Percentiles rank a stretch among this genome's conserved stretches.
phyloP scores from a whole-genome alignment of 306 rosid genomes.

The Geum urbanum region DNA sequence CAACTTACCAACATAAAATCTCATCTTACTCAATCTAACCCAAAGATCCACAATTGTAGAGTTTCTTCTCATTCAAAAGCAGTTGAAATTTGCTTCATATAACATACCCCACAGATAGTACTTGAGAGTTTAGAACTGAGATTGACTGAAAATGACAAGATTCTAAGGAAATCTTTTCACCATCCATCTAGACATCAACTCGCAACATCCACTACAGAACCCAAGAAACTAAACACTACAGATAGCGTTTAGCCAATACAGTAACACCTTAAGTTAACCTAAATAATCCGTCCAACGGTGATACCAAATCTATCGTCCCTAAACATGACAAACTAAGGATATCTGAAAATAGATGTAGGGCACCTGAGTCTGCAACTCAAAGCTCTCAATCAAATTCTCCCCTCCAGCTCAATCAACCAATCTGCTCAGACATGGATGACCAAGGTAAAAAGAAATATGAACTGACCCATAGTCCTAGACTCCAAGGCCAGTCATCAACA shows the following conservation, averaged over 20 bases:
- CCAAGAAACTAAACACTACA: background rate
- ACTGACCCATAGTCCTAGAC: background rate
- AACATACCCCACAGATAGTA: background rate
- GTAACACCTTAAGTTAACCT: background rate
- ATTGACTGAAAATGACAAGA: background rate
- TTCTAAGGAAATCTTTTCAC: background rate
- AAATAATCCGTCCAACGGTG: background rate
- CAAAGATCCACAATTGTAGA: background rate
- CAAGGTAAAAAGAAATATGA: background rate
- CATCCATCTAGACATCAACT: background rate
- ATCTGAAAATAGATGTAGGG: background rate
- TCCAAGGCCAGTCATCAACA: background rate
- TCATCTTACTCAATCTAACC: background rate
- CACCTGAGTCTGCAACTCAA: background rate
- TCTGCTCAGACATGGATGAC: background rate
- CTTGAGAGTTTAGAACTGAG: background rate
- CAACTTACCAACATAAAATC: background rate
- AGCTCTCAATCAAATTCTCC: background rate
- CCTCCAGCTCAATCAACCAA: background rate
- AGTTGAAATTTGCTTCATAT: background rate
- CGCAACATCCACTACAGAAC: background rate
- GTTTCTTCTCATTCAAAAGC: background rate
- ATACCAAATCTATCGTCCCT: background rate
- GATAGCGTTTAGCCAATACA: background rate
- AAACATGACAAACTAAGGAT: background rate